Evolutionary conservation across 805 yeast genomes (phyloP).

Genomic region (Diddensiella transvaalensis): DNA sequence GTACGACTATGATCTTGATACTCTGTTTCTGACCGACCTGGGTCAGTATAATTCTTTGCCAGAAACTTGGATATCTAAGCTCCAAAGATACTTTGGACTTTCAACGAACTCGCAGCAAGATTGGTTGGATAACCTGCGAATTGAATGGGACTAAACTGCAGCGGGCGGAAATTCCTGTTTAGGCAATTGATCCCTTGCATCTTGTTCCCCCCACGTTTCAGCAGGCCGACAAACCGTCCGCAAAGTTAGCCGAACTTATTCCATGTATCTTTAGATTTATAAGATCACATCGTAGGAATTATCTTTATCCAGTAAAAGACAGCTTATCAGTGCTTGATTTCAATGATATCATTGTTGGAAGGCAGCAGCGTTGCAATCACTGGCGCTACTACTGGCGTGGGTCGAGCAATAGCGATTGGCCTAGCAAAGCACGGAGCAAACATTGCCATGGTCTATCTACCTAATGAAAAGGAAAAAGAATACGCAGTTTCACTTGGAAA

Average conservation of each 20-base stretch:
- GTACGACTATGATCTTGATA: not conserved
- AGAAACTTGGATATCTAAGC: not conserved
- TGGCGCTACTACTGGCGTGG: conserved; percentile 48
- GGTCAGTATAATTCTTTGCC: not conserved
- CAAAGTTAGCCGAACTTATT: not conserved
- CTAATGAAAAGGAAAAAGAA: conserved; percentile 20
- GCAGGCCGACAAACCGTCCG: not conserved
- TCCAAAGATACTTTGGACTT: not conserved
- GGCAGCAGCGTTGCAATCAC: conserved; percentile 36
- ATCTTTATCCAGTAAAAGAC: too few species aligned
- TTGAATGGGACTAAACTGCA: not conserved
- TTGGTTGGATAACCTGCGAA: not conserved
- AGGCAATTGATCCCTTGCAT: not conserved
- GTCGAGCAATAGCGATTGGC: conserved; percentile 42
- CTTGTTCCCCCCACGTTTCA: not conserved
- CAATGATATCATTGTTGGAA: not conserved
- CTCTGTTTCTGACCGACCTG: not conserved
- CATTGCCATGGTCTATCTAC: conserved; percentile 37
- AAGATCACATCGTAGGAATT: too few species aligned
- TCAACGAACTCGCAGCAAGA: not conserved
- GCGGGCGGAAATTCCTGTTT: not conserved
- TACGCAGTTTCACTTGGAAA: conserved; percentile 60
- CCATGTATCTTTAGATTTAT: not conserved
- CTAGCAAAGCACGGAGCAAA: conserved; percentile 43
- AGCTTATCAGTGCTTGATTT: too few species aligned